phyloP scores from a whole-genome alignment of 352 stramenopile genomes.

The Pythium guiyangense region DNA sequence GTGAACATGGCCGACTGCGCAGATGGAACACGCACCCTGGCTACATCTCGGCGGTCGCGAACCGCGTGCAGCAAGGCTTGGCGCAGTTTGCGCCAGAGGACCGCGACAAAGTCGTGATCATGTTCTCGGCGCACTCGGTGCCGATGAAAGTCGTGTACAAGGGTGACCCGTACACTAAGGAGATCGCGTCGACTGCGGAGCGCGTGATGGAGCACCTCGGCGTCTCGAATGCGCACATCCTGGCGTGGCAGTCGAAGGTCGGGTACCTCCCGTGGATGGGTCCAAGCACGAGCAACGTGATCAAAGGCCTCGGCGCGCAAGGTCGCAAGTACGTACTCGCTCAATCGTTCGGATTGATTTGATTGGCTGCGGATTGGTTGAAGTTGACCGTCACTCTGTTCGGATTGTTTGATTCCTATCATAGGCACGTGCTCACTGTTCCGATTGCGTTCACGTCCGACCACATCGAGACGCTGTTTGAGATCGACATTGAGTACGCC shows the following conservation, averaged over 20 bases:
- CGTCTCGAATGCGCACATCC: slow-evolving; percentile 75
- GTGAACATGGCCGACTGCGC: neutral
- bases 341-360: no score
- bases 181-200: slow-evolving; percentile 73
- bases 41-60: slow-evolving; percentile 92
- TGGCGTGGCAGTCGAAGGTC: slow-evolving; percentile 97
- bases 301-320: slow-evolving; percentile 89
- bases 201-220: slow-evolving; percentile 69
- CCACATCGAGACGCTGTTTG: slow-evolving; percentile 99
- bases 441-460: slow-evolving; percentile 98
- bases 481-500: slow-evolving; percentile 99
- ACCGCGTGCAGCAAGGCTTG: slow-evolving; percentile 91
- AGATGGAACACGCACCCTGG: slow-evolving; percentile 95
- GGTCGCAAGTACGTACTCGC: slow-evolving; percentile 78
- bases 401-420: no score
- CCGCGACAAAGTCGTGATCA: slow-evolving; percentile 86
- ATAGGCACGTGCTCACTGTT: slow-evolving; percentile 93
- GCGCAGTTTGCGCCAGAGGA: slow-evolving; percentile 89
- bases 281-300: slow-evolving; percentile 95
- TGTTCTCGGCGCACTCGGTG: slow-evolving; percentile 89
- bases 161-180: slow-evolving; percentile 84
- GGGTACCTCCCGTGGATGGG: slow-evolving; percentile 98
- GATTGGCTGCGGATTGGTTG: neutral
- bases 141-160: slow-evolving; percentile 89
- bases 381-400: no score